phyloP scores from a whole-genome alignment of 2,329 filamentous ascomycete genomes.

The Westerdykella ornata region DNA sequence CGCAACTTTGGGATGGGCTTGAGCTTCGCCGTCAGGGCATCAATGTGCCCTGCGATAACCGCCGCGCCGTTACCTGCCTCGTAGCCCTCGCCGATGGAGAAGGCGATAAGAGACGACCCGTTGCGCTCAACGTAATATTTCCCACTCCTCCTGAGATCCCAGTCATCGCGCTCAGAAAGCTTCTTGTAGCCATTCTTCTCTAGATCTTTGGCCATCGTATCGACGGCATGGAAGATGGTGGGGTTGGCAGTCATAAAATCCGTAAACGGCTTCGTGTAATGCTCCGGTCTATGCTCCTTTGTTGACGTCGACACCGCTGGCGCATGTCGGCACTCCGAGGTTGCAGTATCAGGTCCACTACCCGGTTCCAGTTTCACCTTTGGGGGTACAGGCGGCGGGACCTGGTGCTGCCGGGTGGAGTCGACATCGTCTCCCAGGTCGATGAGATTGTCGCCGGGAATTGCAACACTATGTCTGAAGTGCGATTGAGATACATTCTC shows the following conservation, averaged over 20 bases:
- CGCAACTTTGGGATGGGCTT: slow-evolving; percentile 85
- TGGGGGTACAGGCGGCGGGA: slow-evolving; percentile 34
- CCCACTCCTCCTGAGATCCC: slow-evolving; percentile 73
- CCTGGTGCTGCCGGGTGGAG: slow-evolving; percentile 18
- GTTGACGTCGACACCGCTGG: background rate
- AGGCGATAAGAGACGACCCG: slow-evolving; percentile 77
- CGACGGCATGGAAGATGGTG: slow-evolving; percentile 86
- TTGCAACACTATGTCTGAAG: background rate
- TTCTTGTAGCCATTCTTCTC: slow-evolving; percentile 65
- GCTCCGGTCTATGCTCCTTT: slow-evolving; percentile 26
- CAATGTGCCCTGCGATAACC: slow-evolving; percentile 87
- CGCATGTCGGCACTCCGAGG: slow-evolving; percentile 4
- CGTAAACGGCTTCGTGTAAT: slow-evolving; percentile 75
- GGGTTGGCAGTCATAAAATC: slow-evolving; percentile 85
- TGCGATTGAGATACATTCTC: background rate
- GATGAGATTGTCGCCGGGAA: slow-evolving; percentile 14
- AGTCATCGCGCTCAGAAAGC: slow-evolving; percentile 72
- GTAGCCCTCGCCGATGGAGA: slow-evolving; percentile 74
- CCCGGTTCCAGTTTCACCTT: slow-evolving; percentile 24
- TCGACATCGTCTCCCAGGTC: slow-evolving; percentile 28
- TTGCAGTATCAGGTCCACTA: slow-evolving; percentile 13
- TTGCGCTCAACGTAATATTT: slow-evolving; percentile 89
- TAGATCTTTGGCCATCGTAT: slow-evolving; percentile 68
- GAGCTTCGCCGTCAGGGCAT: slow-evolving; percentile 79
- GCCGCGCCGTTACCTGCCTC: slow-evolving; percentile 77